A percentile compares a stretch with the other conserved stretches of the same genome.
Conservation (phyloP, 345 rosid species). For the Aethionema arabicum region DNA sequence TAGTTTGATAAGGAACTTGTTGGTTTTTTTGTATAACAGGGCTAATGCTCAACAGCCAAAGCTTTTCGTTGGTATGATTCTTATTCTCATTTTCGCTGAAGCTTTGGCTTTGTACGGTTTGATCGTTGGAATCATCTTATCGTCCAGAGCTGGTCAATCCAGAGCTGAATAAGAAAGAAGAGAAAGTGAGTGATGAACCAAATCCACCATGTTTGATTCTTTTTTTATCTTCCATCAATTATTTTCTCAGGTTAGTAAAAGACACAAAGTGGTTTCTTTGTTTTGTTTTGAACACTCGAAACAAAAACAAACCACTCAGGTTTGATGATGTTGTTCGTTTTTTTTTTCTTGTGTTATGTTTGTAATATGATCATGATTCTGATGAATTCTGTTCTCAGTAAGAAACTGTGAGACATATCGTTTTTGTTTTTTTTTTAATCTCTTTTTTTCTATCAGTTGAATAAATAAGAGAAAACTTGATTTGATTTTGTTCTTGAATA, state of each 20-base stretch:
- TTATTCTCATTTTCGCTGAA: slow-evolving; percentile 89
- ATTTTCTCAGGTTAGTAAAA: slow-evolving; percentile 27
- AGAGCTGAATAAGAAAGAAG: slow-evolving; percentile 63
- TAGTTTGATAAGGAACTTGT: slow-evolving; percentile 18
- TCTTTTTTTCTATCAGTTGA: slow-evolving; percentile 1
- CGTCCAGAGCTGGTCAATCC: slow-evolving; percentile 93
- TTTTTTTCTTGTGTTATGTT: slow-evolving; percentile 22
- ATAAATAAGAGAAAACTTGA: slow-evolving; percentile 30
- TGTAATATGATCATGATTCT: slow-evolving; percentile 14
- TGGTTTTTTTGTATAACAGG: slow-evolving; percentile 40
- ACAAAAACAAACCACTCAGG: slow-evolving; percentile 18
- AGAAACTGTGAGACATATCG: slow-evolving; percentile 23
- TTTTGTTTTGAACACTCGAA: slow-evolving; percentile 19
- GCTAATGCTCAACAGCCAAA: slow-evolving; percentile 96
- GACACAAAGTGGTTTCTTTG: slow-evolving; percentile 11
- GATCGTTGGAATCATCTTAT: slow-evolving; percentile 88
- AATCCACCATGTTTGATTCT: slow-evolving; percentile 19
- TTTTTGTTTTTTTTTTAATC: slow-evolving; percentile 1
- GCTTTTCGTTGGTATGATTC: slow-evolving; percentile 95
- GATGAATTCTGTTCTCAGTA: slow-evolving; percentile 17
- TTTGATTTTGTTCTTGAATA: slow-evolving; percentile 1
- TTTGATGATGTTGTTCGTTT: slow-evolving; percentile 21
- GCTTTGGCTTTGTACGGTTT: slow-evolving; percentile 86
- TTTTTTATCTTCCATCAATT: slow-evolving; percentile 24
- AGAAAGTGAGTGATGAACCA: slow-evolving; percentile 13